A percentile compares a stretch with the other conserved stretches of the same genome.
phyloP scores from a whole-genome alignment of 257 asterid genomes.

The Haberlea rhodopensis region DNA sequence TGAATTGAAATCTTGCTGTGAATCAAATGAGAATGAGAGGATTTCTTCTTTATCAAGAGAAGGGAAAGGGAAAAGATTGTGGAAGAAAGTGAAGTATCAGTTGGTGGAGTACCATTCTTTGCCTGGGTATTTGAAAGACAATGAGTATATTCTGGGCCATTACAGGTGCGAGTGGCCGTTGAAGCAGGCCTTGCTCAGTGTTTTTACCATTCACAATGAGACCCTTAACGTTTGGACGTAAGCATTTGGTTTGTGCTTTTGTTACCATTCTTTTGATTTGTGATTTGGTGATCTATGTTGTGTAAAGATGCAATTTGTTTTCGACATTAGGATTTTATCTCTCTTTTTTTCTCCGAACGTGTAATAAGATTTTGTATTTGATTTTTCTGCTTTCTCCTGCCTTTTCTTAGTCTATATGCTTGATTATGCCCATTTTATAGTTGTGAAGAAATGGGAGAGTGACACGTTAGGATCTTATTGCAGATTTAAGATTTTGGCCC shows the following conservation, averaged over 20 bases:
- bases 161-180: conserved; percentile 93
- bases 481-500: too few relatives aligned
- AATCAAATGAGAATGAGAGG: conserved; percentile 37
- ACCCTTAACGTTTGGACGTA: conserved; percentile 99
- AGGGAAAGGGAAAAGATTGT: conserved; percentile 69
- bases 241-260: conserved; percentile 31
- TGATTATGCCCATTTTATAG: background rate
- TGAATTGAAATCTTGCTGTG: conserved; percentile 24
- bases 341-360: background rate
- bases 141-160: conserved; percentile 75
- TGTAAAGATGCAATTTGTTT: background rate
- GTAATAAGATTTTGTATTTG: conserved; percentile 1
- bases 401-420: conserved; percentile 6
- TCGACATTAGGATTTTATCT: background rate
- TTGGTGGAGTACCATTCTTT: conserved; percentile 89
- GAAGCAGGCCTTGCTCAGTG: conserved; percentile 73
- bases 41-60: conserved; percentile 28
- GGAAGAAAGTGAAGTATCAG: conserved; percentile 93
- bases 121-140: conserved; percentile 95
- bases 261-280: conserved; percentile 1
- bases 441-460: background rate
- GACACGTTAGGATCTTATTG: background rate
- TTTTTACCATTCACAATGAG: conserved; percentile 92
- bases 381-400: conserved; percentile 1
- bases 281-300: conserved; percentile 4